Evolutionary conservation across 2,329 filamentous ascomycete species (phyloP).

Genomic region (Dothidotthia symphoricarpi): DNA sequence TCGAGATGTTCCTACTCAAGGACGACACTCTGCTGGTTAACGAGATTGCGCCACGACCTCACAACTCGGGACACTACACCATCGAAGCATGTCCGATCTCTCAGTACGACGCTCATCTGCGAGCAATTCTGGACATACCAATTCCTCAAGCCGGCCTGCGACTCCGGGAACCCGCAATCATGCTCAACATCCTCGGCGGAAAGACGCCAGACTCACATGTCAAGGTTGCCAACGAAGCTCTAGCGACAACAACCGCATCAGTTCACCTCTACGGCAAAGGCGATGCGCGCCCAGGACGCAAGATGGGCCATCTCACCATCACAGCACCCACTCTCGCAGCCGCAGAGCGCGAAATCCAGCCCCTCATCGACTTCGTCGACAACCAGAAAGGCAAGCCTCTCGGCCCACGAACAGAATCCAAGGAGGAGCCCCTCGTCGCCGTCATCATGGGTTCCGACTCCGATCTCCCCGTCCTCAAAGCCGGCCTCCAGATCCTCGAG

Average conservation of each 20-base stretch:
- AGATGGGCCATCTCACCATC: conserved; percentile 92
- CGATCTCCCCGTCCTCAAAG: conserved; percentile 66
- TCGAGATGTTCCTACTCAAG: conserved; percentile 87
- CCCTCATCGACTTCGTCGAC: conserved; percentile 66
- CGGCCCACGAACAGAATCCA: conserved; percentile 14
- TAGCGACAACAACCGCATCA: conserved; percentile 58
- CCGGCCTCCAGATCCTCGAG: conserved; percentile 64
- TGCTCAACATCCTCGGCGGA: conserved; percentile 79
- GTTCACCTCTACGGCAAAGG: conserved; percentile 92
- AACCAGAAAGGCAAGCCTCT: conserved; percentile 48
- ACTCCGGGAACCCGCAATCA: conserved; percentile 63
- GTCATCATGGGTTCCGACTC: conserved; percentile 85
- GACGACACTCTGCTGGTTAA: conserved; percentile 74
- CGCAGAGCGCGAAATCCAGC: conserved; percentile 66
- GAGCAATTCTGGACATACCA: conserved; percentile 73
- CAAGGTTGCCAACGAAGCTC: conserved; percentile 55
- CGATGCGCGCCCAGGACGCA: conserved; percentile 78
- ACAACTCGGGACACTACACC: conserved; percentile 94
- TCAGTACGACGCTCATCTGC: conserved; percentile 88
- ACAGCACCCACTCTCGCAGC: conserved; percentile 66
- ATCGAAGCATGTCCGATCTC: conserved; percentile 89
- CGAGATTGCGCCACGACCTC: conserved; percentile 78
- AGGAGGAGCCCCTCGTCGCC: conserved; percentile 59
- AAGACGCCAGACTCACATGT: conserved; percentile 64
- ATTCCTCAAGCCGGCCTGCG: conserved; percentile 52